Evolutionary conservation across 805 yeast genomes (phyloP).

Genomic region (Kuraishia piskuri): DNA sequence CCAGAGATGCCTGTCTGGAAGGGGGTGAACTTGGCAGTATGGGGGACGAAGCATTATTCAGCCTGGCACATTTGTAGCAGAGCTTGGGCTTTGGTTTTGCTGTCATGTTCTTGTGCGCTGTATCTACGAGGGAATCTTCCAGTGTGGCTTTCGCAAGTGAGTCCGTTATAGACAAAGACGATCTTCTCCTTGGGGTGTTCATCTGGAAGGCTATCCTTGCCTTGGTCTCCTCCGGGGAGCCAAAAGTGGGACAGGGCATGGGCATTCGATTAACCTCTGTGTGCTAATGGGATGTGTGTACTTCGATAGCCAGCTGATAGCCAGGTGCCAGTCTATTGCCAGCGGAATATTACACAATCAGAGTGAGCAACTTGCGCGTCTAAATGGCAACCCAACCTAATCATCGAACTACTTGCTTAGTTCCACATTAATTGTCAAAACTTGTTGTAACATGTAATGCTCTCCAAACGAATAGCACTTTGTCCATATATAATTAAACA

Average conservation of each 20-base stretch:
- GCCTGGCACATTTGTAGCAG: background rate
- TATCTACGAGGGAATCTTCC: background rate
- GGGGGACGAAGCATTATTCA: background rate
- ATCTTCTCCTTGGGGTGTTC: conserved; percentile 13
- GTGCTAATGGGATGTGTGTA: too few relatives aligned
- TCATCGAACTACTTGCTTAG: too few relatives aligned
- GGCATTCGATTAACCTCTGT: too few relatives aligned
- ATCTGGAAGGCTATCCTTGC: conserved; percentile 1
- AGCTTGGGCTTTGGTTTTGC: background rate
- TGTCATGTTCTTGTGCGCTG: background rate
- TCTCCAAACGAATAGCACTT: too few relatives aligned
- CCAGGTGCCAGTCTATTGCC: too few relatives aligned
- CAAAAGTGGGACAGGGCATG: background rate
- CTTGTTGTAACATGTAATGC: too few relatives aligned
- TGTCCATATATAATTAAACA: too few relatives aligned
- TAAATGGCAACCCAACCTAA: too few relatives aligned
- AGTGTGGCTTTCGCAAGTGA: background rate
- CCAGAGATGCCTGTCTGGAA: background rate
- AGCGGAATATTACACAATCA: too few relatives aligned
- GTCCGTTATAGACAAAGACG: conserved; percentile 10
- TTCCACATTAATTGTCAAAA: too few relatives aligned
- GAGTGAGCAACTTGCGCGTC: too few relatives aligned
- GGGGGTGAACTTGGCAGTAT: background rate
- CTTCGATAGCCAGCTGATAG: too few relatives aligned
- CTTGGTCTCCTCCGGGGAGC: background rate